Base-by-base conservation (phyloP, 768 basidiomycete species). In the Nidularia sp. region DNA sequence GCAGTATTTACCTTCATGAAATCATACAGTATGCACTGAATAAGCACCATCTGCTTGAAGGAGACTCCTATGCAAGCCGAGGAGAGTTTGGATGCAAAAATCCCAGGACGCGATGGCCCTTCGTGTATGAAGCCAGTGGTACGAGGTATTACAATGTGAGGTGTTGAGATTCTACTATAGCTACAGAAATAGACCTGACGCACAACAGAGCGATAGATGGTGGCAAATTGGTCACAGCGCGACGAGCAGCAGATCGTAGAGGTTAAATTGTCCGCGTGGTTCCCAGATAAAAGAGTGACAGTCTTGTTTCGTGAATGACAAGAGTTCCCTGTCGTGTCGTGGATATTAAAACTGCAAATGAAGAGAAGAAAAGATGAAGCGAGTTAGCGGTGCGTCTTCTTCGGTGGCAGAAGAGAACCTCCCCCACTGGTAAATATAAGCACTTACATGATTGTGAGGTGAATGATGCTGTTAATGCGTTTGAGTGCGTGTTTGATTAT, bases 241-340 rank as follows among this genome's bases (percentile, higher is more conserved):
- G 52, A 52, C 45, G 51, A 47, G 55, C 43, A 57, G 53, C 53
- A 50, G 41, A 46, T 35, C 47, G 43, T 55, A 41, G 47, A 31
- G 41, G 47, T 36, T 47, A 48, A 54, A 57, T 55, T 53, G 55
- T 60, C 58, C 51, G 45, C 45, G 50, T 53, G 53, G 57, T 56
- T 55, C 57, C 53, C 57, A 59, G 56, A 50, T 52, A 65, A 69
- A 63, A 59, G 64, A 69, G 56, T 66, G 69, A 69, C 64, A 65
- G 61, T 62, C 72, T 76, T 75, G 77, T 77, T 65, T 73, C 76
- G 76, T 78, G 74, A 74, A 77, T 79, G 73, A 75, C 73, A 77
- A 75, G 71, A 53, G 43, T 48, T 50, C 56, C 64, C 58, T 64
- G 67, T 65, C 63, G 54, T 43, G 64, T 70, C 63, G 65, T 73